Conservation (phyloP, 208 protist genomes). For the Acanthamoeba triangularis region DNA sequence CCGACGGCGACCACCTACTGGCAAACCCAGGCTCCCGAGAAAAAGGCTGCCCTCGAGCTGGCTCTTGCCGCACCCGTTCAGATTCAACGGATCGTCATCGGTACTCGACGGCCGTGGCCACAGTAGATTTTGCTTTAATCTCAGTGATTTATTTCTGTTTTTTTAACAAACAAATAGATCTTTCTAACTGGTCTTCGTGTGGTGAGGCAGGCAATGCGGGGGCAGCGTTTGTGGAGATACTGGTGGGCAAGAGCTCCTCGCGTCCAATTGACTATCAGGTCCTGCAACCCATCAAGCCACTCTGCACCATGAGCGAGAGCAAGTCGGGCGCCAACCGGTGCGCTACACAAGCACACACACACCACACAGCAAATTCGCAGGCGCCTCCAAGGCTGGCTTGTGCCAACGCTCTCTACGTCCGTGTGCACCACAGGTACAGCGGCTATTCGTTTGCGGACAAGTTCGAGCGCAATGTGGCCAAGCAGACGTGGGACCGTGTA, state of each 20-base stretch:
- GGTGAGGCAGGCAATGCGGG: not conserved
- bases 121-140: not conserved
- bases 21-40: constrained; percentile 10
- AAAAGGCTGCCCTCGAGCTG: constrained; percentile 45
- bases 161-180: not conserved
- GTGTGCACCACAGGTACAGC: not conserved
- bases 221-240: constrained; percentile 25
- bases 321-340: constrained; percentile 64
- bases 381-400: not conserved
- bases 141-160: not conserved
- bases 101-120: not conserved
- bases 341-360: no score
- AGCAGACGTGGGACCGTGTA: constrained; percentile 38
- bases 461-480: constrained; percentile 29
- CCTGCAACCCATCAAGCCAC: constrained; percentile 70
- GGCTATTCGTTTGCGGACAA: constrained; percentile 25
- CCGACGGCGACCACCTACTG: constrained; percentile 18
- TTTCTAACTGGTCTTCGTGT: not conserved
- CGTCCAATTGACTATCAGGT: not conserved
- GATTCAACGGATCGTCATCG: constrained; percentile 45
- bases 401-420: not conserved
- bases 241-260: constrained; percentile 49
- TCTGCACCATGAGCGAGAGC: constrained; percentile 68
- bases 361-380: not conserved
- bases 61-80: not conserved